Conservation (phyloP, 1,284 basidiomycete species). For the Rhodotorula sp. region DNA sequence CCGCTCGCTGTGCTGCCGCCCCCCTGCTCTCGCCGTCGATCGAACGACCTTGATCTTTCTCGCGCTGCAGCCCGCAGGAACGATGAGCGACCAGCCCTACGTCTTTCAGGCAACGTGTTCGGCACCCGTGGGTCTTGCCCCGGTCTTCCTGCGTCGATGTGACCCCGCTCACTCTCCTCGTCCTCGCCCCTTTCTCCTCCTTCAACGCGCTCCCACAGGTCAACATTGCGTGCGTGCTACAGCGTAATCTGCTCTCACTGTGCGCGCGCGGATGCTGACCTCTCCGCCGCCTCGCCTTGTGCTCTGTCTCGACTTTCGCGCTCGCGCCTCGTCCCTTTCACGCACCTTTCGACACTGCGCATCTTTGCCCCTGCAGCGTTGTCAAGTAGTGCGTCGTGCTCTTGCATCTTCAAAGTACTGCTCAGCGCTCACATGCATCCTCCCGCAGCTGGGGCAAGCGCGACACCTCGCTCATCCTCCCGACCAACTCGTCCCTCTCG, state of each 20-base stretch:
- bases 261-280: background rate
- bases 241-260: too few relatives aligned
- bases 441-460: constrained; percentile 85
- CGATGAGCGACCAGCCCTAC: background rate
- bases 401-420: background rate
- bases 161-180: background rate
- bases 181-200: background rate
- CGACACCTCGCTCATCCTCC: constrained; percentile 90
- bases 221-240: constrained; percentile 7
- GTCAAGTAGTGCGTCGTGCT: background rate
- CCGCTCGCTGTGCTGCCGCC: too few relatives aligned
- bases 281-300: background rate
- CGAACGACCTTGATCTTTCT: background rate
- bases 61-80: background rate
- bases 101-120: constrained; percentile 42
- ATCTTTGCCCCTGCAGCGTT: background rate
- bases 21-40: background rate
- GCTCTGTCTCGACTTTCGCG: background rate
- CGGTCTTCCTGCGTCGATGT: background rate
- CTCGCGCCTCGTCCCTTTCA: too few relatives aligned
- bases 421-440: background rate
- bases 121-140: constrained; percentile 37
- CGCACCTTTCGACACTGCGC: background rate
- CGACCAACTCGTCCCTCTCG: constrained; percentile 96
- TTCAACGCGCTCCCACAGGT: constrained; percentile 1